phyloP scores from a whole-genome alignment of 805 yeast species.

The Wickerhamiella allomyrinae region DNA sequence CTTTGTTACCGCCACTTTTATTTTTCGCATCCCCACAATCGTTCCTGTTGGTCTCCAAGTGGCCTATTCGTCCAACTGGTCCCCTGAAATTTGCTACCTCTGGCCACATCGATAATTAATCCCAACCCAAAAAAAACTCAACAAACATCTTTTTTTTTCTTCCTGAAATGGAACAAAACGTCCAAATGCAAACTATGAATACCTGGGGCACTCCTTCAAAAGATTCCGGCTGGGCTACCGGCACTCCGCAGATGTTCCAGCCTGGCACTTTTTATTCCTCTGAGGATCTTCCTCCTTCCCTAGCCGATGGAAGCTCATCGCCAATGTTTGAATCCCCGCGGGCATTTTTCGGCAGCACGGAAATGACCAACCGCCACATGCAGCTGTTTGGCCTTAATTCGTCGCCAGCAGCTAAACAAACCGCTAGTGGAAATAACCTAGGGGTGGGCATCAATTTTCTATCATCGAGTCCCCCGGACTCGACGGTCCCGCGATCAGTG shows the following conservation, averaged over 20 bases:
- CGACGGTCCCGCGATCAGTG: background rate
- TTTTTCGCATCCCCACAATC: no score
- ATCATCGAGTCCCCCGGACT: background rate
- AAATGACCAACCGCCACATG: background rate
- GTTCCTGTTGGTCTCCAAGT: no score
- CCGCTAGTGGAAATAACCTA: background rate
- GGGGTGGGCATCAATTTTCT: background rate
- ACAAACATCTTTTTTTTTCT: no score
- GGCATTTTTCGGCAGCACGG: background rate
- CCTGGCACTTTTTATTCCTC: background rate
- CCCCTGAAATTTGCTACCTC: no score
- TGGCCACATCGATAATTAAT: no score
- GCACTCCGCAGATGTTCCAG: background rate
- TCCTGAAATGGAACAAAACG: no score
- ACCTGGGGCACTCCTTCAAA: background rate
- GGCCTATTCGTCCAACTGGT: no score
- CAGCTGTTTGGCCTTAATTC: background rate
- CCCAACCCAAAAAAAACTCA: no score
- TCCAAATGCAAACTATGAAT: no score
- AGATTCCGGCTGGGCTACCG: background rate
- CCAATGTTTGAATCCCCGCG: slow-evolving; percentile 11
- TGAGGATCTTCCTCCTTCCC: slow-evolving; percentile 7
- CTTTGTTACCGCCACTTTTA: no score
- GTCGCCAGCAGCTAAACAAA: background rate
- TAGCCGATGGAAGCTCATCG: slow-evolving; percentile 14